Percentiles rank a stretch among this genome's conserved stretches.
phyloP scores from a whole-genome alignment of 139 green algal species.

The Volvox reticuliferus region DNA sequence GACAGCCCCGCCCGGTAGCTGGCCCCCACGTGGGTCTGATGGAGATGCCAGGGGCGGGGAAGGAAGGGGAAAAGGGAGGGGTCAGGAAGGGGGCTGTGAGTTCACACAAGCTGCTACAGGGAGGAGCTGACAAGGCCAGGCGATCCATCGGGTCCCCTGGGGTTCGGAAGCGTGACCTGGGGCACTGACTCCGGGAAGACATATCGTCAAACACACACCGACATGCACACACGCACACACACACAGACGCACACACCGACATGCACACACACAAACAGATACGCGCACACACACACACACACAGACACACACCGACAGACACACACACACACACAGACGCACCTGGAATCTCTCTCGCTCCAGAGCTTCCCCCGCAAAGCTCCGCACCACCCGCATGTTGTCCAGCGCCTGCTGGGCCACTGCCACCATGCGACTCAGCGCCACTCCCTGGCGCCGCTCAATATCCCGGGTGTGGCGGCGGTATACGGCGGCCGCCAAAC shows the following conservation, averaged over 20 bases:
- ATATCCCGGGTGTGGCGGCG: slow-evolving; percentile 62
- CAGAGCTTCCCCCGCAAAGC: slow-evolving; percentile 80
- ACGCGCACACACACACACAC: neutral
- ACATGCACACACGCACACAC: neutral
- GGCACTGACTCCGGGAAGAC: too few relatives aligned
- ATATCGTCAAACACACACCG: neutral
- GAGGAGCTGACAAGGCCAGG: too few relatives aligned
- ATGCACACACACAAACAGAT: neutral
- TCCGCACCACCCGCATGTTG: slow-evolving; percentile 83
- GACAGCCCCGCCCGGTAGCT: slow-evolving; percentile 77
- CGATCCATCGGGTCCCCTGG: too few relatives aligned
- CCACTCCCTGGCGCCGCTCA: slow-evolving; percentile 62
- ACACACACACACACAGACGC: neutral
- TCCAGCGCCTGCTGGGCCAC: slow-evolving; percentile 75
- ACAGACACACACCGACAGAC: neutral
- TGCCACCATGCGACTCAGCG: slow-evolving; percentile 77
- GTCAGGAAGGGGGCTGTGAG: neutral
- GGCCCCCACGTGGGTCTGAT: slow-evolving; percentile 61
- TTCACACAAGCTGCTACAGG: too few relatives aligned
- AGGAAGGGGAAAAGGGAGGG: neutral
- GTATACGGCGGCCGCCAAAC: slow-evolving; percentile 82
- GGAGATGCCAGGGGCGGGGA: neutral
- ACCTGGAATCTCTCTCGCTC: slow-evolving; percentile 87
- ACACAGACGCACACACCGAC: neutral
- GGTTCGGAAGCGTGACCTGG: too few relatives aligned